Conservation (phyloP, 2,329 filamentous ascomycete species). For the Fusarium vanettenii region DNA sequence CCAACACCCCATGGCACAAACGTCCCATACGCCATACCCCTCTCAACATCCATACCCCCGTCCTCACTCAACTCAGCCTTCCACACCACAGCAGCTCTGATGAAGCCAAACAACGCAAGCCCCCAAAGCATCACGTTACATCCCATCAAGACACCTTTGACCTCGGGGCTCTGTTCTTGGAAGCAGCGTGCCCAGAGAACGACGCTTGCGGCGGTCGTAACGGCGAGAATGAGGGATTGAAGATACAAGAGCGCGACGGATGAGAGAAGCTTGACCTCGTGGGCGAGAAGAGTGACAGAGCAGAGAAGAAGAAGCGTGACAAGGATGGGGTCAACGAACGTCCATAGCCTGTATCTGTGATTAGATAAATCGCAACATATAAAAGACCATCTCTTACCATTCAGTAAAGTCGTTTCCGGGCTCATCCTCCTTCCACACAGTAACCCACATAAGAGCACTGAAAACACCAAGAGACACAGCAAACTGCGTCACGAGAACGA, state of each 20-base stretch:
- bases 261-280: slow-evolving; percentile 44
- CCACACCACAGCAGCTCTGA: slow-evolving; percentile 45
- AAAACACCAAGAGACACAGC: slow-evolving; percentile 39
- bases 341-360: slow-evolving; percentile 41
- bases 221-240: slow-evolving; percentile 40
- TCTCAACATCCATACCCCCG: background rate
- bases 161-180: slow-evolving; percentile 31
- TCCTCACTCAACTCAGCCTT: slow-evolving; percentile 27
- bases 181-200: slow-evolving; percentile 39
- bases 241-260: slow-evolving; percentile 42
- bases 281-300: slow-evolving; percentile 35
- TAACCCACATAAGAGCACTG: slow-evolving; percentile 42
- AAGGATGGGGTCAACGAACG: slow-evolving; percentile 34
- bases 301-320: slow-evolving; percentile 36
- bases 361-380: background rate
- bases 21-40: slow-evolving; percentile 32
- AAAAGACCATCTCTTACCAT: slow-evolving; percentile 29
- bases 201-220: slow-evolving; percentile 34
- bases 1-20: slow-evolving; percentile 24
- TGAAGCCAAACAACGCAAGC: slow-evolving; percentile 43
- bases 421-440: slow-evolving; percentile 40
- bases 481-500: slow-evolving; percentile 44
- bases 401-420: slow-evolving; percentile 38
- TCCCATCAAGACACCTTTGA: slow-evolving; percentile 44
- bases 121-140: slow-evolving; percentile 45